Evolutionary conservation across 371 early-diverging fungal species (phyloP), one percentile per base, ranked within the genome.

Genomic region (Mucor piriformis): DNA sequence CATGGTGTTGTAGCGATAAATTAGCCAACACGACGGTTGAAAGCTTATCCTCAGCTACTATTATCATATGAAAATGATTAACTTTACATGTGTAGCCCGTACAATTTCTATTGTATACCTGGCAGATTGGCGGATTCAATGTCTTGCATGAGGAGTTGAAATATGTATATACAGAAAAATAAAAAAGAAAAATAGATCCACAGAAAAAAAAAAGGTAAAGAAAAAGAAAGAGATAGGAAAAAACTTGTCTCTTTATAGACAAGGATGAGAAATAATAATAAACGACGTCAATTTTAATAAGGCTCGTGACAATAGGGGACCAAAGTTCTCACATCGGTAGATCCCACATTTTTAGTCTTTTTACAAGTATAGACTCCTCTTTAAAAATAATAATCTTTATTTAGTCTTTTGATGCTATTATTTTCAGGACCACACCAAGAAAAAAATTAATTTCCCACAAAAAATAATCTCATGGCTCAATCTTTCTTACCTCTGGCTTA

Each of bases 401-500:
- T 61, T 54, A 15, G 56, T 40, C 42, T 61, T 61, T 42, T 61
- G 62, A 50, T 61, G 62, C 62, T 61, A 18, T n/a, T n/a, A n/a
- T n/a, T n/a, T 35, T 46, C n/a, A 15, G 13, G 18, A n/a, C n/a
- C n/a, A n/a, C n/a, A n/a, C n/a, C 46, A 46, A 21, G 23, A 13
- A 21, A 24, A 43, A n/a, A n/a, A n/a, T n/a, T n/a, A n/a, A n/a
- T n/a, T n/a, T n/a, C n/a, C n/a, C n/a, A n/a, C n/a, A n/a, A n/a
- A n/a, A n/a, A n/a, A n/a, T n/a, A n/a, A n/a, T n/a, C n/a, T n/a
- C n/a, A n/a, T n/a, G n/a, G n/a, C n/a, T n/a, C n/a, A n/a, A n/a
- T n/a, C n/a, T n/a, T n/a, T n/a, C n/a, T 63, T 67, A 65, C 70
- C 72, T 94, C 96, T 7, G 90, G 88, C 16, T 79, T 76, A 72